These are phyloP conservation scores for Cyberlindnera misumaiensis DNA, from an alignment of 805 yeast species.

Conservation along the genomic window DNA sequence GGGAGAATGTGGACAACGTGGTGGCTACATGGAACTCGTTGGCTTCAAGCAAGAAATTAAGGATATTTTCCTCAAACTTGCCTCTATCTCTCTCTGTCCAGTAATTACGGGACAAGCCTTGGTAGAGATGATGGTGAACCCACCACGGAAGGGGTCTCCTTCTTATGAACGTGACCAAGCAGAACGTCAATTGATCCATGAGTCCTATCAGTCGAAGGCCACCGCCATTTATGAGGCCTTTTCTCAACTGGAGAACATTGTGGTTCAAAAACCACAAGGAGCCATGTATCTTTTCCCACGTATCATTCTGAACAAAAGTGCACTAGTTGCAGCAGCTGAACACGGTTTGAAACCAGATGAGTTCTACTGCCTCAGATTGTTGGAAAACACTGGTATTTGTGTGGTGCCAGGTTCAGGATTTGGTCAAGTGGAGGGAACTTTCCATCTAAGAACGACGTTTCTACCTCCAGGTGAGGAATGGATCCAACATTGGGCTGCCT, in stretches of 20 bases:
- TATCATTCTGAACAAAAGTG: conserved; percentile 57
- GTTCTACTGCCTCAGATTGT: conserved; percentile 76
- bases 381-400: conserved; percentile 90
- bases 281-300: conserved; percentile 96
- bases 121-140: conserved; percentile 88
- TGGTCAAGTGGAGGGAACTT: conserved; percentile 86
- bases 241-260: conserved; percentile 68
- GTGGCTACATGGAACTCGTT: conserved; percentile 93
- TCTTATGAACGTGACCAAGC: conserved; percentile 59
- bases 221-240: conserved; percentile 62
- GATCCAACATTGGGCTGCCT: conserved; percentile 69
- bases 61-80: conserved; percentile 72
- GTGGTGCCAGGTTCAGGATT: conserved; percentile 97
- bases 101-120: conserved; percentile 93
- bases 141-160: conserved; percentile 74
- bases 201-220: conserved; percentile 60
- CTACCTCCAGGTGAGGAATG: conserved; percentile 92
- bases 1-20: conserved; percentile 99
- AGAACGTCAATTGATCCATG: conserved; percentile 59
- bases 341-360: conserved; percentile 68
- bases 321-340: conserved; percentile 53
- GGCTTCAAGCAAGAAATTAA: conserved; percentile 70
- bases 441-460: conserved; percentile 93
- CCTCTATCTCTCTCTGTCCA: conserved; percentile 88
- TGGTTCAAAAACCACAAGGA: conserved; percentile 88